Percentiles rank a stretch among this genome's conserved stretches.
phyloP scores from a whole-genome alignment of 2,329 filamentous ascomycete genomes.

The Claviceps sp. region DNA sequence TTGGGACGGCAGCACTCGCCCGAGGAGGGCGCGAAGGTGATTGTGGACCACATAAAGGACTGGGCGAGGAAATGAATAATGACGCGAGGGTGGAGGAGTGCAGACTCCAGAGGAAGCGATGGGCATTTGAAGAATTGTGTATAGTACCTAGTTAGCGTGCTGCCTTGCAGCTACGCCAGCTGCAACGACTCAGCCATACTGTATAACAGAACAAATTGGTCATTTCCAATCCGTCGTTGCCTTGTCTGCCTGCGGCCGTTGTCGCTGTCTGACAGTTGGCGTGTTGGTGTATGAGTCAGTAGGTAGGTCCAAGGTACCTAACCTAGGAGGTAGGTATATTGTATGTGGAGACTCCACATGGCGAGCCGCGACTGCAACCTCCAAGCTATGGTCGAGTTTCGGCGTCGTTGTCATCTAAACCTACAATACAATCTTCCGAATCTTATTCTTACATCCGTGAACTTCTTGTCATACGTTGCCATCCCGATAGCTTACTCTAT shows the following conservation, averaged over 20 bases:
- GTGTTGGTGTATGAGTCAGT: too few species aligned
- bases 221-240: too few species aligned
- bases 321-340: too few species aligned
- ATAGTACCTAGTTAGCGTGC: neutral
- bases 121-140: neutral
- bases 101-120: neutral
- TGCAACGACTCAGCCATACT: neutral
- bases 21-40: conserved; percentile 70
- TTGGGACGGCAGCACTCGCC: conserved; percentile 90
- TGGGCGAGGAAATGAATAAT: conserved; percentile 18
- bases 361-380: too few species aligned
- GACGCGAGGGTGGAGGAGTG: neutral
- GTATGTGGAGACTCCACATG: too few species aligned
- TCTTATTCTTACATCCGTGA: neutral
- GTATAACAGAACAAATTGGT: neutral
- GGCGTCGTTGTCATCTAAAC: too few species aligned
- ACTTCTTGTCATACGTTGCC: neutral
- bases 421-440: too few species aligned
- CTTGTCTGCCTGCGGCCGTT: neutral
- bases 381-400: too few species aligned
- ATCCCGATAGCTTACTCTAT: neutral
- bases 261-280: too few species aligned
- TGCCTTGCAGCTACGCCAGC: neutral
- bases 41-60: conserved; percentile 69
- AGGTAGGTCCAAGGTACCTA: too few species aligned